These are phyloP conservation scores for Mariannaea sp. DNA, from an alignment of 2,329 filamentous ascomycete genomes.

Conservation along the genomic window DNA sequence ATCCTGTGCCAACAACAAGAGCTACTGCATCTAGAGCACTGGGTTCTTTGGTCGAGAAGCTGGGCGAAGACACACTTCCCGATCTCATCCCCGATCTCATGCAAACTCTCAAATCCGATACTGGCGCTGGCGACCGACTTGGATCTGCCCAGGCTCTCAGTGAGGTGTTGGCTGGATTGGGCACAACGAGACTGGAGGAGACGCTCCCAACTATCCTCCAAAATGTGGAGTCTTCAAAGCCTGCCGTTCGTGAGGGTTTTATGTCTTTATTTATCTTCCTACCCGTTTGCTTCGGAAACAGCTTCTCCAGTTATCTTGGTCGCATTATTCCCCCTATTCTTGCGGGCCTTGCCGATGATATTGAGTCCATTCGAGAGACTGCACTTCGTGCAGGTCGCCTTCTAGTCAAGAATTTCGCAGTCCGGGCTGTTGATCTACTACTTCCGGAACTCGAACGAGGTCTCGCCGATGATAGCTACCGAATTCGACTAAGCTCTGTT, in stretches of 20 bases:
- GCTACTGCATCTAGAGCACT: constrained; percentile 95
- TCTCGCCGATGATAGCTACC: constrained; percentile 95
- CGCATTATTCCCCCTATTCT: constrained; percentile 96
- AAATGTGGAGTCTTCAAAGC: constrained; percentile 89
- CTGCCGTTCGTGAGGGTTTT: constrained; percentile 93
- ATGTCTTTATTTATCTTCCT: constrained; percentile 99
- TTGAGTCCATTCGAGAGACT: constrained; percentile 97
- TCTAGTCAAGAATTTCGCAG: constrained; percentile 97
- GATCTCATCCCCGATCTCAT: constrained; percentile 98
- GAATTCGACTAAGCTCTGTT: constrained; percentile 96
- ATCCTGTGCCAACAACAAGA: constrained; percentile 94
- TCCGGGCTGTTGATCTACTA: constrained; percentile 89
- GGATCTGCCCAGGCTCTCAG: constrained; percentile 95
- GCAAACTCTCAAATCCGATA: constrained; percentile 96
- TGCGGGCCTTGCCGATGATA: constrained; percentile 89
- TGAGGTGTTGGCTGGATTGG: constrained; percentile 93
- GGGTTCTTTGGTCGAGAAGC: constrained; percentile 95
- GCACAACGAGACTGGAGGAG: constrained; percentile 90
- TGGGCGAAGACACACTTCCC: constrained; percentile 93
- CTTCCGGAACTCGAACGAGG: constrained; percentile 94
- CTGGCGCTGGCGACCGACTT: constrained; percentile 91
- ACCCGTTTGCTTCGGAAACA: constrained; percentile 98
- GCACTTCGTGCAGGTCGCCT: constrained; percentile 90
- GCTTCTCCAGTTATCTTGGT: constrained; percentile 93
- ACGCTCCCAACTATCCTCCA: constrained; percentile 95